Conservation (phyloP, 2,329 filamentous ascomycete genomes). For the Sordariomycetes sp. region DNA sequence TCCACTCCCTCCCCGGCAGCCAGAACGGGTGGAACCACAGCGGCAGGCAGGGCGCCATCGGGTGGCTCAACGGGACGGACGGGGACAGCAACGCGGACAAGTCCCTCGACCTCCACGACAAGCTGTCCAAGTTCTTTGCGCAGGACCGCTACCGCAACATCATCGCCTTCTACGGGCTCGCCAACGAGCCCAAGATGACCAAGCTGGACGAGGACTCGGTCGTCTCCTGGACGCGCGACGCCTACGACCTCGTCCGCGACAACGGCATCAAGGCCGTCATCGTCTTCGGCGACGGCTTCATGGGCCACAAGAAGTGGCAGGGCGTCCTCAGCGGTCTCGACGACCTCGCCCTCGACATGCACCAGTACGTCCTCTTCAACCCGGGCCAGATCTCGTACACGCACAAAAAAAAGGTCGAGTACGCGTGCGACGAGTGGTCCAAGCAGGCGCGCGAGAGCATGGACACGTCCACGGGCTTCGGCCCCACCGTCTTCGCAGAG, state of each 20-base stretch:
- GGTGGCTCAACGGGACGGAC: slow-evolving; percentile 10
- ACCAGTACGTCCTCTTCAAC: slow-evolving; percentile 74
- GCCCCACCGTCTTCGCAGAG: slow-evolving; percentile 63
- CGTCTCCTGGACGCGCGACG: slow-evolving; percentile 43
- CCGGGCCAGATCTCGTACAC: slow-evolving; percentile 49
- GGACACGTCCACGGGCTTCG: slow-evolving; percentile 34
- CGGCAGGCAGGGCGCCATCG: slow-evolving; percentile 28
- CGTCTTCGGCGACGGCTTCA: slow-evolving; percentile 62
- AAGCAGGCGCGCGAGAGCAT: slow-evolving; percentile 45
- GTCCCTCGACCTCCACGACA: slow-evolving; percentile 42
- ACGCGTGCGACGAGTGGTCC: slow-evolving; percentile 57
- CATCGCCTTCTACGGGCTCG: slow-evolving; percentile 53
- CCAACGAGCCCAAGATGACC: slow-evolving; percentile 51
- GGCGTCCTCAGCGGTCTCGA: slow-evolving; percentile 44
- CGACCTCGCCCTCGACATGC: slow-evolving; percentile 58
- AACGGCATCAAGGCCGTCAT: slow-evolving; percentile 48
- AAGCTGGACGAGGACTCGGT: slow-evolving; percentile 38
- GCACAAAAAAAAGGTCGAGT: slow-evolving; percentile 53
- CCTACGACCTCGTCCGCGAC: slow-evolving; percentile 37
- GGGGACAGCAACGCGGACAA: slow-evolving; percentile 22
- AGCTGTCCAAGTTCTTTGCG: slow-evolving; percentile 14
- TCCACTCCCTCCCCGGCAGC: slow-evolving; percentile 40
- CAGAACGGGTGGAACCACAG: slow-evolving; percentile 53
- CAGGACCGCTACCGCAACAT: slow-evolving; percentile 29
- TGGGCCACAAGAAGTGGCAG: slow-evolving; percentile 60